Conservation (phyloP, 2,329 filamentous ascomycete genomes). For the Chalara sp. region DNA sequence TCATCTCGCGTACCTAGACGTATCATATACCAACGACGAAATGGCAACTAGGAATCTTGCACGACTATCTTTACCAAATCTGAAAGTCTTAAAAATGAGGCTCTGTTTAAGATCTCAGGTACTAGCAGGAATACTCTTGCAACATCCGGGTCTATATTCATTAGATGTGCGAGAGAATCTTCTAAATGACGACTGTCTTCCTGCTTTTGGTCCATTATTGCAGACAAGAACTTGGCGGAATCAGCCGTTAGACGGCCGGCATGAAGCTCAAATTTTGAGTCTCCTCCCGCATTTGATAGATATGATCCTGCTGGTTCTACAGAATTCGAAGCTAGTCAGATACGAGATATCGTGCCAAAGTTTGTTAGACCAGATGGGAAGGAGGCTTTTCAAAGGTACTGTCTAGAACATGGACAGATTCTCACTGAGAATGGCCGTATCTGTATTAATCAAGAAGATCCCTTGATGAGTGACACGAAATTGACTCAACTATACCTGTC, state of each 20-base stretch:
- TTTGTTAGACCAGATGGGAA: slow-evolving; percentile 6
- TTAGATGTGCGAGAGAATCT: not conserved
- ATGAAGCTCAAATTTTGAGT: not conserved
- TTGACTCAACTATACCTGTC: slow-evolving; percentile 51
- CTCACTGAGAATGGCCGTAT: too few relatives aligned
- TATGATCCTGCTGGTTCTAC: not conserved
- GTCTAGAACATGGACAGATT: not conserved
- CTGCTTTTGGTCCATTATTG: not conserved
- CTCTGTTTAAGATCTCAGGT: not conserved
- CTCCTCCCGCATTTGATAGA: not conserved
- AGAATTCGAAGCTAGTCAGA: too few relatives aligned
- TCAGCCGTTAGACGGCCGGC: not conserved
- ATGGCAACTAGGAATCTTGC: not conserved
- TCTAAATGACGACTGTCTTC: not conserved
- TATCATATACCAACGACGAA: not conserved
- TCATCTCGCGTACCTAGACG: not conserved
- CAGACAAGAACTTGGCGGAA: not conserved
- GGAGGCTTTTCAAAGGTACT: not conserved
- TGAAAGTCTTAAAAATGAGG: not conserved
- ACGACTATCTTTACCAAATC: not conserved
- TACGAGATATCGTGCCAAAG: too few relatives aligned
- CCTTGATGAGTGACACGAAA: slow-evolving; percentile 30
- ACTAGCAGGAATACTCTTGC: not conserved
- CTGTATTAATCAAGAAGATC: too few relatives aligned
- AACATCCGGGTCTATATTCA: not conserved